phyloP scores from a whole-genome alignment of 2,329 filamentous ascomycete species.

The Calonectria pteridis region DNA sequence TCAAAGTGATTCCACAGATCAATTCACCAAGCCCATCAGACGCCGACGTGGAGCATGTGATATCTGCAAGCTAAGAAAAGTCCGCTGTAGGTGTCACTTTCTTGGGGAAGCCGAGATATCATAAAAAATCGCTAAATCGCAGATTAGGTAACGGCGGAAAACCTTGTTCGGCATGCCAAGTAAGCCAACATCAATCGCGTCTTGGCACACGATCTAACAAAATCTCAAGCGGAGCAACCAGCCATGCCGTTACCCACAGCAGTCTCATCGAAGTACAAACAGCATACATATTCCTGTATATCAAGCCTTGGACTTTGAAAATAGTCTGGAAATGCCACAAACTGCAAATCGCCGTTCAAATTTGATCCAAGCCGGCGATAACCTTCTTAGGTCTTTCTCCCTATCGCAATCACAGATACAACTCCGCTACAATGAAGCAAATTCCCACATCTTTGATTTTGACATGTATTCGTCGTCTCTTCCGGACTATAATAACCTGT shows the following conservation, averaged over 20 bases:
- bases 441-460: not conserved
- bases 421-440: not conserved
- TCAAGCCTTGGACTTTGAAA: not conserved
- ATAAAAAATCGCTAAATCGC: not conserved
- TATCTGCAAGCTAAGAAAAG: not conserved
- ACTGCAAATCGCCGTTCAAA: too few relatives aligned
- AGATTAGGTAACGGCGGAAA: slow-evolving; percentile 3
- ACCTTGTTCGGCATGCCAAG: slow-evolving; percentile 8
- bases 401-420: not conserved
- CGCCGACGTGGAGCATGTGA: not conserved
- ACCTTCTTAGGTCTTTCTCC: too few relatives aligned
- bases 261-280: not conserved
- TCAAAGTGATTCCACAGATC: not conserved
- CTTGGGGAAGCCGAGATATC: not conserved
- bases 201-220: slow-evolving; percentile 1
- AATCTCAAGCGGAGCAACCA: not conserved
- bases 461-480: not conserved
- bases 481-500: not conserved
- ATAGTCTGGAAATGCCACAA: too few relatives aligned
- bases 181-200: not conserved
- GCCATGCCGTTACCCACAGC: not conserved
- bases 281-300: not conserved
- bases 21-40: not conserved
- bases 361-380: too few relatives aligned
- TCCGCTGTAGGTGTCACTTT: not conserved